Percentiles rank a stretch among this genome's conserved stretches.
Conservation (phyloP, 257 asterid genomes). For the Voacanga thouarsii region DNA sequence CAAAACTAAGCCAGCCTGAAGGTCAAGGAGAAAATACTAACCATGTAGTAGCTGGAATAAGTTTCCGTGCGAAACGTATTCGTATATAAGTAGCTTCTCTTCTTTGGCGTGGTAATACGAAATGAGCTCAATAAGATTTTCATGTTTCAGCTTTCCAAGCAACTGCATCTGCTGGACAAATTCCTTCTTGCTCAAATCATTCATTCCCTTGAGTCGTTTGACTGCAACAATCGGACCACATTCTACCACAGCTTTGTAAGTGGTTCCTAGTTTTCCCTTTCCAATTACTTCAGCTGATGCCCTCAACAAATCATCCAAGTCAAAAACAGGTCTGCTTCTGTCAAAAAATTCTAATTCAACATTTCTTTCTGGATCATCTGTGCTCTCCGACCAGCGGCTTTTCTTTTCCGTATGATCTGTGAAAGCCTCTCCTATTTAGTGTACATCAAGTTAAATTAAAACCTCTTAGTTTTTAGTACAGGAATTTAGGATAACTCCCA, state of each 20-base stretch:
- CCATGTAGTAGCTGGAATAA: slow-evolving; percentile 62
- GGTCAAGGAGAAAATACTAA: slow-evolving; percentile 17
- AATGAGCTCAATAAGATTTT: slow-evolving; percentile 48
- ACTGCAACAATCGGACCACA: slow-evolving; percentile 45
- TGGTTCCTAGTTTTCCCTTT: slow-evolving; percentile 52
- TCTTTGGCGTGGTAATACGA: slow-evolving; percentile 57
- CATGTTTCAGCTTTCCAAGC: slow-evolving; percentile 50
- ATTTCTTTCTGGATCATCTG: slow-evolving; percentile 42
- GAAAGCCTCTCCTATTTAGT: slow-evolving; percentile 26
- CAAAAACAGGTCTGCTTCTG: slow-evolving; percentile 34
- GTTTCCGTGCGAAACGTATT: slow-evolving; percentile 42
- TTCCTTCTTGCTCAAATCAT: slow-evolving; percentile 45
- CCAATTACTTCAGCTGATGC: slow-evolving; percentile 68
- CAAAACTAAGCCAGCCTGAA: not conserved
- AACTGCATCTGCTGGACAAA: slow-evolving; percentile 54
- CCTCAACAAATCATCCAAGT: slow-evolving; percentile 61
- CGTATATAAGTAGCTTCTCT: slow-evolving; percentile 64
- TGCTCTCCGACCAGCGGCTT: slow-evolving; percentile 36
- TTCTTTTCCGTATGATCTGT: slow-evolving; percentile 21
- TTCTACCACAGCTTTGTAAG: slow-evolving; percentile 68
- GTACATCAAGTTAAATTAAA: no score
- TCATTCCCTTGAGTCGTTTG: slow-evolving; percentile 48
- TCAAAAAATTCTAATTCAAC: slow-evolving; percentile 43
- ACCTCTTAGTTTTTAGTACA: not conserved
- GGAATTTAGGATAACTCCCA: not conserved